These are phyloP conservation scores for Syzygium aromaticum DNA, from an alignment of 345 rosid species.

Conservation along the genomic window DNA sequence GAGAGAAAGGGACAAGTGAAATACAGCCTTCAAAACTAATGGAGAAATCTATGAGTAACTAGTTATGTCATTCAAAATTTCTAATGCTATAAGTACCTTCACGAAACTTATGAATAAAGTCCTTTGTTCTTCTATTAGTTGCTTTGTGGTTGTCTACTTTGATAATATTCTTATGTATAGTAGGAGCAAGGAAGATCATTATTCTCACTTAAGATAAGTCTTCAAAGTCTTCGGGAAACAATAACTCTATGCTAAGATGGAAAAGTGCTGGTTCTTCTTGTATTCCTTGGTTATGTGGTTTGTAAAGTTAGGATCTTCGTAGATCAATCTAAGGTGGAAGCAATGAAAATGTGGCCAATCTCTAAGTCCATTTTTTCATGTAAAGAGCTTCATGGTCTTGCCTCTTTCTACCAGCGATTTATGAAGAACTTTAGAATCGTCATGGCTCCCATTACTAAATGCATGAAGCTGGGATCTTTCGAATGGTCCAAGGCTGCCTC, in stretches of 20 bases:
- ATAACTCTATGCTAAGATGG: neutral
- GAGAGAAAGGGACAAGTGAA: neutral
- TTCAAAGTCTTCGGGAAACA: neutral
- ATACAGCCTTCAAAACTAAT: neutral
- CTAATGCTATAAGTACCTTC: neutral
- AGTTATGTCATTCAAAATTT: neutral
- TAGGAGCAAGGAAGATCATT: neutral
- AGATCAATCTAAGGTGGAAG: neutral
- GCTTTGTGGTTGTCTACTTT: neutral
- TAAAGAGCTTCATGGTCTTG: neutral
- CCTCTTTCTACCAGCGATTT: neutral
- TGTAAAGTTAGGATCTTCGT: neutral
- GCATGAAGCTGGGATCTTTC: neutral
- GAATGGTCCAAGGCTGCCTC: neutral
- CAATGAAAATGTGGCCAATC: neutral
- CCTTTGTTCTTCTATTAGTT: neutral
- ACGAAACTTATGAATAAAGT: neutral
- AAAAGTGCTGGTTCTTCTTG: neutral
- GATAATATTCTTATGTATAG: neutral
- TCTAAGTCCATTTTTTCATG: neutral
- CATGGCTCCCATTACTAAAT: neutral
- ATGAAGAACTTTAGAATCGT: neutral
- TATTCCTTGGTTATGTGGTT: neutral
- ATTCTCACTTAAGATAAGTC: neutral
- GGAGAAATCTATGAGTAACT: neutral